Conservation (phyloP, 2,329 filamentous ascomycete genomes). For the Colletotrichum sp. region DNA sequence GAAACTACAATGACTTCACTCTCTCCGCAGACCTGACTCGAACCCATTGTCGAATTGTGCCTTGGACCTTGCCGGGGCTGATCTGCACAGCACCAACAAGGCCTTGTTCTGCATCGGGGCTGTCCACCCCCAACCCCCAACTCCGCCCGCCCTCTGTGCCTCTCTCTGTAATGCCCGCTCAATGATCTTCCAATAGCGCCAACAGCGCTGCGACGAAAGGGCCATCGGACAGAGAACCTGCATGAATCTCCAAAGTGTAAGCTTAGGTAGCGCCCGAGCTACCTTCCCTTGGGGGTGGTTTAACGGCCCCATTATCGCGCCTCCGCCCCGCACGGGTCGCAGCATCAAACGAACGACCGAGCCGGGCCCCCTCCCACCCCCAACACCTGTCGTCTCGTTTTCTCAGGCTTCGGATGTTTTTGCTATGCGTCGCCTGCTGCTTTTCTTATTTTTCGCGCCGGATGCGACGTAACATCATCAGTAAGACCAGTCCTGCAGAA, state of each 20-base stretch:
- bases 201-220: background rate
- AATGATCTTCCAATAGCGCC: background rate
- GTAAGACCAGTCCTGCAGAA: background rate
- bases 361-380: background rate
- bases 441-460: background rate
- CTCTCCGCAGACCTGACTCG: background rate
- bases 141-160: background rate
- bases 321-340: background rate
- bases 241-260: background rate
- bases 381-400: background rate
- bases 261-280: background rate
- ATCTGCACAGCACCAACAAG: background rate
- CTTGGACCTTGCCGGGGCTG: background rate
- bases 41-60: background rate
- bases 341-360: background rate
- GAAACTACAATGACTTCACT: background rate
- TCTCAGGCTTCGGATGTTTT: background rate
- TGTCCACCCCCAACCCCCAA: background rate
- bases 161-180: background rate
- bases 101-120: background rate
- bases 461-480: background rate
- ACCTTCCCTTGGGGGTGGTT: background rate
- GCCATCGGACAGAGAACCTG: background rate
- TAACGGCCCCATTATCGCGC: background rate
- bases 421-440: background rate